These are phyloP conservation scores for Alternaria longipes DNA, from an alignment of 2,329 filamentous ascomycete genomes.

Conservation along the genomic window DNA sequence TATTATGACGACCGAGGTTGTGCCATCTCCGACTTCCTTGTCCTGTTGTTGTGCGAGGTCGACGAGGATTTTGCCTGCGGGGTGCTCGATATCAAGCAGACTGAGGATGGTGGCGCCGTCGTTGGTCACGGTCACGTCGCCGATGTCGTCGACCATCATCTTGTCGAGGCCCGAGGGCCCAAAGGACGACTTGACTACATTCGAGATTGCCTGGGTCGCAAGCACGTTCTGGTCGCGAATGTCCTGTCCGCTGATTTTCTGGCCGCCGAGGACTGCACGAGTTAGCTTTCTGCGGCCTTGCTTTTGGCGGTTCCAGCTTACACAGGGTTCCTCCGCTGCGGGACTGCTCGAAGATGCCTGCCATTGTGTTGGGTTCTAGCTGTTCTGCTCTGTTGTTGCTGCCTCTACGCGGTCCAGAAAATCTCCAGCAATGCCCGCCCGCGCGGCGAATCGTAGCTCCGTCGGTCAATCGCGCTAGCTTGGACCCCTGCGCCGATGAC, in stretches of 20 bases:
- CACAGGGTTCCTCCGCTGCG: constrained; percentile 91
- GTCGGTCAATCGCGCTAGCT: constrained; percentile 25
- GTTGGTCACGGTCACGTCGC: constrained; percentile 98
- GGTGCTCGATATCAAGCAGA: constrained; percentile 95
- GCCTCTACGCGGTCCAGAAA: constrained; percentile 43
- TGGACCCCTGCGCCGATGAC: constrained; percentile 35
- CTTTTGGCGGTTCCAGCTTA: constrained; percentile 53
- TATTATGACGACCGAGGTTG: constrained; percentile 96
- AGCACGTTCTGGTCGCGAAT: constrained; percentile 98
- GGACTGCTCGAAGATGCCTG: constrained; percentile 94
- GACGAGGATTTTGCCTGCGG: constrained; percentile 96
- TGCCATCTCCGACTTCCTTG: constrained; percentile 98
- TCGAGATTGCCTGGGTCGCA: constrained; percentile 95
- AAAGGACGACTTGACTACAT: constrained; percentile 99
- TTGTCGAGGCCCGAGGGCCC: constrained; percentile 97
- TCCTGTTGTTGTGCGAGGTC: constrained; percentile 98
- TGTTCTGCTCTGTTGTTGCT: constrained; percentile 42
- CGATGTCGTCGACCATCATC: constrained; percentile 99
- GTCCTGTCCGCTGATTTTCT: constrained; percentile 96
- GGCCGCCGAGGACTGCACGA: constrained; percentile 80
- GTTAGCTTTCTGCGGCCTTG: constrained; percentile 31
- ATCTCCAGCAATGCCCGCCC: constrained; percentile 30
- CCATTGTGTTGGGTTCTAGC: constrained; percentile 67
- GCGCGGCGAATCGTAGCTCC: constrained; percentile 37
- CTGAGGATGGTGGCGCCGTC: constrained; percentile 97